These are phyloP conservation scores for Hypomontagnella submonticulosa DNA, from an alignment of 495 filamentous ascomycete genomes.

Conservation along the genomic window DNA sequence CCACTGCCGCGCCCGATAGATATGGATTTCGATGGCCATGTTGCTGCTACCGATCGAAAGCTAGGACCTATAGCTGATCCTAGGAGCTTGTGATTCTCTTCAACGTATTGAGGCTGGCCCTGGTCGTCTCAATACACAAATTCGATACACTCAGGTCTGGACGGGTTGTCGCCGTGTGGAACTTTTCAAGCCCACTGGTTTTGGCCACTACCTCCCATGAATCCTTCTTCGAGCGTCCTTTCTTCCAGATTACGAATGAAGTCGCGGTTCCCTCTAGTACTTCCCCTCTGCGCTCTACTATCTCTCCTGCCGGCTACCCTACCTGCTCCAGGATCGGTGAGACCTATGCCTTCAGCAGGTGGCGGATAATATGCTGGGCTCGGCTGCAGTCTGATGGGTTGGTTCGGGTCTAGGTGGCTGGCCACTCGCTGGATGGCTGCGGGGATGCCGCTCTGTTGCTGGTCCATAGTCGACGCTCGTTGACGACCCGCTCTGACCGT, in stretches of 20 bases:
- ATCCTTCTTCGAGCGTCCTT: constrained; percentile 88
- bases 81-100: constrained; percentile 8
- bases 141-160: constrained; percentile 14
- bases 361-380: constrained; percentile 98
- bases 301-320: constrained; percentile 77
- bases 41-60: constrained; percentile 10
- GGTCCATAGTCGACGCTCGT: constrained; percentile 95
- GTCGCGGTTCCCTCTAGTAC: constrained; percentile 74
- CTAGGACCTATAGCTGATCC: constrained; percentile 9
- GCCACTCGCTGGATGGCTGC: constrained; percentile 94
- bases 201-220: constrained; percentile 59
- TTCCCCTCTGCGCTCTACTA: constrained; percentile 73
- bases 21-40: constrained; percentile 4
- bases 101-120: constrained; percentile 1
- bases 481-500: constrained; percentile 84
- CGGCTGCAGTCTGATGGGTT: constrained; percentile 92
- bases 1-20: constrained; percentile 1
- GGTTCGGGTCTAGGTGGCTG: constrained; percentile 93
- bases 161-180: constrained; percentile 14
- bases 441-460: constrained; percentile 90
- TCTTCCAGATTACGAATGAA: constrained; percentile 96
- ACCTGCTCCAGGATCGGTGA: constrained; percentile 64
- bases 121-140: constrained; percentile 1
- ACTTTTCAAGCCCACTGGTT: constrained; percentile 62
- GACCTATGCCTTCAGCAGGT: constrained; percentile 81